Base-by-base conservation (phyloP, 2,329 filamentous ascomycete species). In the Colletotrichum simmondsii region DNA sequence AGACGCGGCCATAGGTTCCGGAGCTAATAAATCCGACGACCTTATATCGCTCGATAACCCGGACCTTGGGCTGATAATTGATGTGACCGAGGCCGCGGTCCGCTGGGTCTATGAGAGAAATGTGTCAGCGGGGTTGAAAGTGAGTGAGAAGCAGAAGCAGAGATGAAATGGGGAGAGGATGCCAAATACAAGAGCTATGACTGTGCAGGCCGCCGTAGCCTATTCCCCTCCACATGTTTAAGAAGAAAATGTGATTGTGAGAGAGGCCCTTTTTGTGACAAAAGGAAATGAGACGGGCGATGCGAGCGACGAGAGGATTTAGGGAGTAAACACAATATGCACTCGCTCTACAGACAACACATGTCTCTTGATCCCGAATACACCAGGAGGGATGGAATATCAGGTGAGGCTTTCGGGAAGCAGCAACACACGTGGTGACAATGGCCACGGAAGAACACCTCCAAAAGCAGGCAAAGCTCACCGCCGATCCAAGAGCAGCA, bases 1-100 rank as follows among this genome's bases (percentile, higher is more conserved):
- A 99, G 8, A 99, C 97, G 37, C 97, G 93, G 46, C 97, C 97
- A 89, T 99, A 99, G 19, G 97, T 99, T 59, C 97, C 97, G 77
- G 95, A 98, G 81, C 95, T 98, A 78, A 99, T 99, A 87, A 99
- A 99, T 56, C 97, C 97, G 69, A 99, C 93, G 78, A 99, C 97
- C 78, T 97, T 95, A 85, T 98, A 99, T 77, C 94, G 93, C 83
- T 98, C 96, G 73, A 93, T 93, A 71, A 98, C 95, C 75, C 94
- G 92, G 75, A 97, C 94, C 83, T 98, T 98, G 81, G 90, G 91
- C 80, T 91, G 90, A 80, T 93, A 93, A 16, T 85, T 84, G 14
- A 87, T 79, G 49, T 82, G 81, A 56, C 84, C 83, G 62, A 79
- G 79, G 66, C 86, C 85, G 72, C 88, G 85, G 77, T 91, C 89